Conservation (phyloP, 1,139 yeast genomes). For the Nakaseomyces kungkrabaensis region DNA sequence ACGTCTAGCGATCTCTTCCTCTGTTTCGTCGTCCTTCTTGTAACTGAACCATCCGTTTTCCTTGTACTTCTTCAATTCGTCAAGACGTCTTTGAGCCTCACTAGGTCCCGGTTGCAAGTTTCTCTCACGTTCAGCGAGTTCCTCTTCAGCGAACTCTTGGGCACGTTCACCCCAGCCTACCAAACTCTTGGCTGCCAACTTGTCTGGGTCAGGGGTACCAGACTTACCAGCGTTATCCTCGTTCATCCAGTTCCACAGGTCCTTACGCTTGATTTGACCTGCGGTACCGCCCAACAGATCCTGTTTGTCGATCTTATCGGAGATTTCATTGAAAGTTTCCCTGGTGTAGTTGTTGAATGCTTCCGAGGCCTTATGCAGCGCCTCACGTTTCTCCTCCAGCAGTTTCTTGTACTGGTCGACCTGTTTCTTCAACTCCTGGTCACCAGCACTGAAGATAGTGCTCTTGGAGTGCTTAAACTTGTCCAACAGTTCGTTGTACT, state of each 20-base stretch:
- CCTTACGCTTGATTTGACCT: slow-evolving; percentile 4
- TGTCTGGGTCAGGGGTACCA: slow-evolving; percentile 11
- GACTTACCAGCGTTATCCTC: slow-evolving; percentile 12
- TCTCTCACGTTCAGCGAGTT: slow-evolving; percentile 28
- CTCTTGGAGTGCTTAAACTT: slow-evolving; percentile 13
- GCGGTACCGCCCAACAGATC: slow-evolving; percentile 12
- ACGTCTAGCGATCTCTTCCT: slow-evolving; percentile 26
- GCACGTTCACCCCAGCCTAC: slow-evolving; percentile 39
- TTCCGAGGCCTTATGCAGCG: slow-evolving; percentile 18
- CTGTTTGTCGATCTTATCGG: slow-evolving; percentile 20
- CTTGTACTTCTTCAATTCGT: slow-evolving; percentile 19
- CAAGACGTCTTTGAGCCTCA: slow-evolving; percentile 20
- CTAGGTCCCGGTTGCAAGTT: slow-evolving; percentile 18
- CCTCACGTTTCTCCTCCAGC: slow-evolving; percentile 15
- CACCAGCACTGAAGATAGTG: slow-evolving; percentile 11
- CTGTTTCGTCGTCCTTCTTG: slow-evolving; percentile 14
- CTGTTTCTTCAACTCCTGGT: slow-evolving; percentile 12
- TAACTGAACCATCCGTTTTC: slow-evolving; percentile 22
- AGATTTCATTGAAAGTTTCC: slow-evolving; percentile 21
- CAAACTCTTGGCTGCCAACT: slow-evolving; percentile 25
- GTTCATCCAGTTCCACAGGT: slow-evolving; percentile 8
- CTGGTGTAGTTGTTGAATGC: slow-evolving; percentile 16
- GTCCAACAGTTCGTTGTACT: slow-evolving; percentile 15
- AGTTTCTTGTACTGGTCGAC: slow-evolving; percentile 20
- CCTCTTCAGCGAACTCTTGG: slow-evolving; percentile 33